phyloP scores from a whole-genome alignment of 108 stramenopile genomes.

The Skeletonema marinoi region DNA sequence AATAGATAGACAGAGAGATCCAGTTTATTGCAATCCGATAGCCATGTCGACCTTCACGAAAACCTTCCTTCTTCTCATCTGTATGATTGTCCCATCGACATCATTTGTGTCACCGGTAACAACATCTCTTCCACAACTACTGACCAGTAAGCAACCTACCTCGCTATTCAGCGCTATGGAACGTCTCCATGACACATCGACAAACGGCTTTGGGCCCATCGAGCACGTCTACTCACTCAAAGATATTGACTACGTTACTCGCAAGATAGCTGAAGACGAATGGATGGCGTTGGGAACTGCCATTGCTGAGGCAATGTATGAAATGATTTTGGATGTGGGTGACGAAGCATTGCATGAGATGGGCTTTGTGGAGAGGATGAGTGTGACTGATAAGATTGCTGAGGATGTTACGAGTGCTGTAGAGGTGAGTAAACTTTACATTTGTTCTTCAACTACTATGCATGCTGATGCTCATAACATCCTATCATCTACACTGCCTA shows the following conservation, averaged over 20 bases:
- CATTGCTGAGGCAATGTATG: constrained; percentile 31
- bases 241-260: constrained; percentile 30
- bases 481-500: background rate
- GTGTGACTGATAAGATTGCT: constrained; percentile 27
- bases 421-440: constrained; percentile 20
- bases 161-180: constrained; percentile 29
- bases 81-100: background rate
- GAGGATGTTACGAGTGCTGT: constrained; percentile 31
- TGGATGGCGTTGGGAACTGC: constrained; percentile 39
- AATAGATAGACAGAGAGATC: too few relatives aligned
- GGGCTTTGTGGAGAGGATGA: constrained; percentile 39
- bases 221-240: constrained; percentile 32
- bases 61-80: background rate
- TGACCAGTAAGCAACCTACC: background rate
- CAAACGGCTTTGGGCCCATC: constrained; percentile 22
- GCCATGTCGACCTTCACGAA: background rate
- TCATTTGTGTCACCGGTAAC: background rate
- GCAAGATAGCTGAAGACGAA: constrained; percentile 34
- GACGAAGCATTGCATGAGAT: constrained; percentile 16
- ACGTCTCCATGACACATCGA: constrained; percentile 35
- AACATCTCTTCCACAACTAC: too few relatives aligned
- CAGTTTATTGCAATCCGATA: too few relatives aligned
- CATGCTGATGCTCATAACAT: background rate
- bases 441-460: background rate
- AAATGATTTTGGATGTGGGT: constrained; percentile 38